These are phyloP conservation scores for Leishmania aethiopica DNA, from an alignment of 208 protist species.

Conservation along the genomic window DNA sequence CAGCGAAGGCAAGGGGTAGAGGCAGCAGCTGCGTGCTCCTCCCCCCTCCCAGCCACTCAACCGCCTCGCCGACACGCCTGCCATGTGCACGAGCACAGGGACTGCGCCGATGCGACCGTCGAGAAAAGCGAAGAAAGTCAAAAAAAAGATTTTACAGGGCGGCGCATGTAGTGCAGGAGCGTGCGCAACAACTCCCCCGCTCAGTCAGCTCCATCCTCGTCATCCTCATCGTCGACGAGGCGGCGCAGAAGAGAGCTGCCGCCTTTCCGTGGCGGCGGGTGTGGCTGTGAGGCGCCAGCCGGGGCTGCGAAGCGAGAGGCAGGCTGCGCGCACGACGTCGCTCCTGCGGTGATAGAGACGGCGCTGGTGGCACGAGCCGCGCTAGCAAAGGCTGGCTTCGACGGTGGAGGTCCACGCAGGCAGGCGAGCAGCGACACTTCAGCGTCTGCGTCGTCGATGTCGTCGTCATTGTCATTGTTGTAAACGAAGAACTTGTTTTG, in stretches of 20 bases:
- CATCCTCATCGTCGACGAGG: constrained; percentile 17
- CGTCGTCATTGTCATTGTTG: constrained; percentile 1
- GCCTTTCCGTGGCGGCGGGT: neutral
- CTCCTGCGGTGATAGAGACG: neutral
- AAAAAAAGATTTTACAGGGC: neutral
- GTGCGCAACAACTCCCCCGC: neutral
- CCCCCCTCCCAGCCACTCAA: neutral
- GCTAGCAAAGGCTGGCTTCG: neutral
- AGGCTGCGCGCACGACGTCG: neutral
- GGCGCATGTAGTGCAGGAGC: neutral
- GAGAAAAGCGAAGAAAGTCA: neutral
- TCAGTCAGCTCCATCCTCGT: neutral
- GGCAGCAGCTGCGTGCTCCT: neutral
- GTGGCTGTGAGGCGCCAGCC: neutral
- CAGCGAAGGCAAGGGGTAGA: neutral
- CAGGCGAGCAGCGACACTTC: neutral
- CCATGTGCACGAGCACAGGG: neutral
- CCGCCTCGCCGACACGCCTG: neutral
- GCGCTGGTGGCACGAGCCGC: neutral
- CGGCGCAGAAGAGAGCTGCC: constrained; percentile 4
- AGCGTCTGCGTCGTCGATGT: neutral
- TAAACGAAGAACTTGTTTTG: constrained; percentile 27
- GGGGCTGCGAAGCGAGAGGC: neutral
- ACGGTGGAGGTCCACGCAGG: neutral
- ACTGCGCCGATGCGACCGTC: neutral